Conservation (phyloP, 345 rosid species). For the Gossypioides kirkii region DNA sequence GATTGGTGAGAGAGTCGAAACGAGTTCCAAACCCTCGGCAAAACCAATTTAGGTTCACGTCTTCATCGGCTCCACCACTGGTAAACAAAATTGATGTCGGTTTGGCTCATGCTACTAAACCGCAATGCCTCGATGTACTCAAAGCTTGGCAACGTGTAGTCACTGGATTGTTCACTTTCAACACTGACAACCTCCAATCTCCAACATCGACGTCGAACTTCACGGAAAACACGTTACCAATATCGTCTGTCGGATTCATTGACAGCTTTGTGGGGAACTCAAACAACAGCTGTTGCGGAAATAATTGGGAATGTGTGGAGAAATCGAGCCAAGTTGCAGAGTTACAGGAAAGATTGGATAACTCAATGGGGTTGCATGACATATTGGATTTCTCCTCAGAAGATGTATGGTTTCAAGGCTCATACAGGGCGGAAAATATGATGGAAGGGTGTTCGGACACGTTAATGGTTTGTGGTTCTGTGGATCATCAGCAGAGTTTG, state of each 20-base stretch:
- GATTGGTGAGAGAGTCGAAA: constrained; percentile 24
- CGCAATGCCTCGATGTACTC: constrained; percentile 43
- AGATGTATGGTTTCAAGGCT: constrained; percentile 21
- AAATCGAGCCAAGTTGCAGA: not conserved
- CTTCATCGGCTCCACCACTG: not conserved
- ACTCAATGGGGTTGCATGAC: constrained; percentile 11
- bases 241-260: constrained; percentile 7
- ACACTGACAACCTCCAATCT: constrained; percentile 6
- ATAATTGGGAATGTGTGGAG: not conserved
- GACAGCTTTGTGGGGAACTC: constrained; percentile 5
- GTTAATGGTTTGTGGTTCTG: constrained; percentile 1
- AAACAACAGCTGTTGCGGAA: not conserved
- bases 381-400: not conserved
- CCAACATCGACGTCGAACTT: constrained; percentile 28
- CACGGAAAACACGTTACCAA: constrained; percentile 12
- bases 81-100: not conserved
- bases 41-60: not conserved
- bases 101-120: constrained; percentile 8
- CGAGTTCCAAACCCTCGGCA: not conserved
- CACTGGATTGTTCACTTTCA: constrained; percentile 23
- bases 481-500: not conserved
- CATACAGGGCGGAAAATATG: constrained; percentile 15
- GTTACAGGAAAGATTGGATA: not conserved
- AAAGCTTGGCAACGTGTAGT: constrained; percentile 40
- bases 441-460: constrained; percentile 11